phyloP scores from a whole-genome alignment of 2,329 filamentous ascomycete species.

The Fragosphaeria purpurea region DNA sequence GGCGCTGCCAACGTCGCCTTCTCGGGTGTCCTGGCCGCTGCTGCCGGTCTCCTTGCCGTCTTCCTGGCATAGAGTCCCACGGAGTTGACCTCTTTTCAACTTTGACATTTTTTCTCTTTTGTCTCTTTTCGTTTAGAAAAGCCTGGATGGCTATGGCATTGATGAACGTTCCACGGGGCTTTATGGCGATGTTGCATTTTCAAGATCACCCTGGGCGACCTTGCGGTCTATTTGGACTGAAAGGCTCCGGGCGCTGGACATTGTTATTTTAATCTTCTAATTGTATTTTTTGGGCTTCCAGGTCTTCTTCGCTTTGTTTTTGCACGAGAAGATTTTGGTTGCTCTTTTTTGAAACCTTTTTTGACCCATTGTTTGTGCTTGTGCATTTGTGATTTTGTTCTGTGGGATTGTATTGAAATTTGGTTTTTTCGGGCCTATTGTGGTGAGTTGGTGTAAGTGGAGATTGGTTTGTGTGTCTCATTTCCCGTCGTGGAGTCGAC shows the following conservation, averaged over 20 bases:
- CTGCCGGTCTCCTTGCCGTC: slow-evolving; percentile 43
- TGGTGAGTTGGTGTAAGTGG: no score
- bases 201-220: slow-evolving; percentile 19
- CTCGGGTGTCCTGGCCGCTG: slow-evolving; percentile 44
- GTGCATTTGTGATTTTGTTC: background rate
- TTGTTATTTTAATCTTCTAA: slow-evolving; percentile 39
- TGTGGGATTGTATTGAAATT: background rate
- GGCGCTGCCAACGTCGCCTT: slow-evolving; percentile 43
- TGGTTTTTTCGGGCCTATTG: no score
- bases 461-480: background rate
- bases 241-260: slow-evolving; percentile 15
- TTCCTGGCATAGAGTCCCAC: slow-evolving; percentile 38
- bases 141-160: slow-evolving; percentile 30
- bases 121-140: slow-evolving; percentile 24
- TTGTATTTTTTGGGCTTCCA: slow-evolving; percentile 21
- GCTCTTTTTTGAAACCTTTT: slow-evolving; percentile 9
- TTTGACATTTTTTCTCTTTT: slow-evolving; percentile 11
- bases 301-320: slow-evolving; percentile 5
- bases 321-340: slow-evolving; percentile 5
- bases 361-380: background rate
- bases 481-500: slow-evolving; percentile 3
- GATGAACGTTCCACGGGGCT: slow-evolving; percentile 15
- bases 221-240: slow-evolving; percentile 11
- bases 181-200: slow-evolving; percentile 20
- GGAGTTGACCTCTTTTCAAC: background rate